phyloP scores from a whole-genome alignment of 1,139 yeast genomes.

The Taphrina flavorubra region DNA sequence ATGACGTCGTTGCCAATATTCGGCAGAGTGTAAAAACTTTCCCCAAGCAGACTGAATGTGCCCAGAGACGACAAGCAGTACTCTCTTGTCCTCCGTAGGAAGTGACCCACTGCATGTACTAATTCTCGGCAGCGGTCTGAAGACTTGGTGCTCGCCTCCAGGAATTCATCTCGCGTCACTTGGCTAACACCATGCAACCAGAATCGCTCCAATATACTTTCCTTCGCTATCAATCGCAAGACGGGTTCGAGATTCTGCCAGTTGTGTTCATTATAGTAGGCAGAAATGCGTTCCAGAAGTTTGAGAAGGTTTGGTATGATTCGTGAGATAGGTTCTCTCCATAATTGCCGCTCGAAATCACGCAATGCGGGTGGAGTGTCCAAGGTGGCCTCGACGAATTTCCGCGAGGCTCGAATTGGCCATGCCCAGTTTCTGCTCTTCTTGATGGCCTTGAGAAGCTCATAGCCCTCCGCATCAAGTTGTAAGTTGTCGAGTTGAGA shows the following conservation, averaged over 20 bases:
- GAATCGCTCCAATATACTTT: constrained; percentile 87
- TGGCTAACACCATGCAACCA: constrained; percentile 99
- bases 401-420: constrained; percentile 94
- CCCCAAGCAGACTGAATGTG: constrained; percentile 87
- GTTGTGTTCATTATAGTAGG: constrained; percentile 90
- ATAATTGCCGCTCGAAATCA: constrained; percentile 73
- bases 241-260: constrained; percentile 87
- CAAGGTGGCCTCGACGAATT: constrained; percentile 91
- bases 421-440: constrained; percentile 53
- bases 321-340: constrained; percentile 94
- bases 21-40: constrained; percentile 84
- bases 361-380: constrained; percentile 75
- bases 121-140: constrained; percentile 91
- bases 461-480: constrained; percentile 91
- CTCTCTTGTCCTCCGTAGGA: constrained; percentile 91
- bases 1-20: constrained; percentile 75
- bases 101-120: constrained; percentile 98
- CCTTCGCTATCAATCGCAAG: constrained; percentile 86
- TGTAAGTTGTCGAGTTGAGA: constrained; percentile 76
- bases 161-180: constrained; percentile 90
- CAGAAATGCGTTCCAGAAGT: constrained; percentile 84
- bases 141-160: constrained; percentile 92
- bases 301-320: constrained; percentile 89
- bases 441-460: constrained; percentile 70
- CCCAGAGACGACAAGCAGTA: constrained; percentile 85